These are phyloP conservation scores for Globisporangium alternatum DNA, from an alignment of 352 stramenopile genomes.

Conservation along the genomic window DNA sequence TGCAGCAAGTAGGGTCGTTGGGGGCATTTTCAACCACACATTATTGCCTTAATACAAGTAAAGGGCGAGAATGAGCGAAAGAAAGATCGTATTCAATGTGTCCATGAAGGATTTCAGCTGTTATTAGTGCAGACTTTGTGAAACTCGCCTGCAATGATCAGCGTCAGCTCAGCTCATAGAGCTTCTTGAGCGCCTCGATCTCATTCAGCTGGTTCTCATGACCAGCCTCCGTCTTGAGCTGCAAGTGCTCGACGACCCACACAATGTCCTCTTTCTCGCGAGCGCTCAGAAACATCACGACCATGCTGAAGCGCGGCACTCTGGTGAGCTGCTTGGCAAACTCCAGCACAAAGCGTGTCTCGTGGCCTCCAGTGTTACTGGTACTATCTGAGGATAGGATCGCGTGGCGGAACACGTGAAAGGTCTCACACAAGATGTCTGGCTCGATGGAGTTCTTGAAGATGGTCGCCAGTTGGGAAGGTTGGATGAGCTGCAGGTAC, in stretches of 20 bases:
- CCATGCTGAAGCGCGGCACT: conserved; percentile 76
- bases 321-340: conserved; percentile 39
- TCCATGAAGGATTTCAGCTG: background rate
- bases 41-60: conserved; percentile 16
- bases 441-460: conserved; percentile 80
- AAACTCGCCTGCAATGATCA: background rate
- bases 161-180: conserved; percentile 47
- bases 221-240: conserved; percentile 8
- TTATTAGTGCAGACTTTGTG: background rate
- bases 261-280: conserved; percentile 56
- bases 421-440: conserved; percentile 71
- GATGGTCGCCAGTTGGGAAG: conserved; percentile 32
- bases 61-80: background rate
- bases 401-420: conserved; percentile 37
- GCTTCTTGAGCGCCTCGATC: conserved; percentile 32
- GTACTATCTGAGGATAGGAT: conserved; percentile 7
- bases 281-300: conserved; percentile 70
- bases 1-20: conserved; percentile 63
- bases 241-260: conserved; percentile 39
- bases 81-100: background rate
- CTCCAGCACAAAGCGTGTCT: conserved; percentile 26
- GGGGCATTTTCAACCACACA: background rate
- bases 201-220: conserved; percentile 11
- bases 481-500: conserved; percentile 50
- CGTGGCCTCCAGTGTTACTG: background rate